phyloP scores from a whole-genome alignment of 75 land plant genomes.

The Isoetes taiwanensis region DNA sequence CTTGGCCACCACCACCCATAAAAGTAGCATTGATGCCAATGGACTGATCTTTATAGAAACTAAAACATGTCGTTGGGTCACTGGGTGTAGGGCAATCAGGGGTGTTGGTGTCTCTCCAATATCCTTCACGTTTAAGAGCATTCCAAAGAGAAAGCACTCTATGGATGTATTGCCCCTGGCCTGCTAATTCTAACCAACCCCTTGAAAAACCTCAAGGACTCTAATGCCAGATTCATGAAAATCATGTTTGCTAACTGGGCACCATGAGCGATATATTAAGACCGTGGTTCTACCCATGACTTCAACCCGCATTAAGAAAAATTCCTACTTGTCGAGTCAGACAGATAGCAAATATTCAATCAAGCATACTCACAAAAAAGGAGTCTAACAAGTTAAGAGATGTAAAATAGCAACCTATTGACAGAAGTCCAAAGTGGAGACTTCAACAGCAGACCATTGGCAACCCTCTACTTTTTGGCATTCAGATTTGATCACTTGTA shows the following conservation, averaged over 20 bases:
- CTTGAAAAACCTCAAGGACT: slow-evolving; percentile 22
- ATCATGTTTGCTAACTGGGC: slow-evolving; percentile 30
- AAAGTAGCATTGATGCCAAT: slow-evolving; percentile 21
- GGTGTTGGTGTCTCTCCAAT: slow-evolving; percentile 19
- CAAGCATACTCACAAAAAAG: too few species aligned
- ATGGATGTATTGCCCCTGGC: slow-evolving; percentile 24
- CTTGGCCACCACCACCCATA: too few species aligned
- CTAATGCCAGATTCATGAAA: slow-evolving; percentile 22
- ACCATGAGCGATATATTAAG: slow-evolving; percentile 23
- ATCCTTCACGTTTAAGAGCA: slow-evolving; percentile 17
- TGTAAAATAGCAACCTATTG: too few species aligned
- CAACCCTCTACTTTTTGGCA: too few species aligned
- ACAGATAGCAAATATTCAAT: too few species aligned
- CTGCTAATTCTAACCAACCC: slow-evolving; percentile 29
- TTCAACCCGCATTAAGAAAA: slow-evolving; percentile 14
- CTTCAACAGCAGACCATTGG: too few species aligned
- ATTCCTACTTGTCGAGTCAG: too few species aligned
- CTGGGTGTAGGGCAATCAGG: slow-evolving; percentile 21
- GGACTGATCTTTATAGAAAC: slow-evolving; percentile 19
- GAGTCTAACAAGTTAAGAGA: too few species aligned
- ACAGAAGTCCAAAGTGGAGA: too few species aligned
- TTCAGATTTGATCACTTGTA: too few species aligned
- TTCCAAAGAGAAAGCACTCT: slow-evolving; percentile 12
- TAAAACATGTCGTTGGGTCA: slow-evolving; percentile 4
- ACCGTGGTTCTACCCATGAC: slow-evolving; percentile 22